Conservation (phyloP, 257 asterid species). For the Asclepias syriaca region DNA sequence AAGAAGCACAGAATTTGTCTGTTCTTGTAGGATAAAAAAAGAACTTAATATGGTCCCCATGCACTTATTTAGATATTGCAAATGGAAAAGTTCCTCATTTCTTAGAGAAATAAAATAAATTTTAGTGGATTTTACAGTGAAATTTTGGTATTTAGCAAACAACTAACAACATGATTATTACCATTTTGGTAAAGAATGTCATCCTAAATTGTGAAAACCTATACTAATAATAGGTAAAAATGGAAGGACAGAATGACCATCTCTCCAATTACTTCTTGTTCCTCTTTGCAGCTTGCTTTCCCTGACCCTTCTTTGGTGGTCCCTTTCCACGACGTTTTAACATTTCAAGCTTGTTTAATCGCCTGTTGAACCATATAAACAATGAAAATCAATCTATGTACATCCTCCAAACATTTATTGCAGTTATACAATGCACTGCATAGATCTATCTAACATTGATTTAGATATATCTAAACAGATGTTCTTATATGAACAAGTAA, state of each 20-base stretch:
- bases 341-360: conserved; percentile 71
- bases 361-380: conserved; percentile 39
- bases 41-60: background rate
- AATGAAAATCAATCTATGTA: background rate
- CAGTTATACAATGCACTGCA: background rate
- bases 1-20: no score
- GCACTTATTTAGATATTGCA: background rate
- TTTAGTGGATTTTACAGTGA: no score
- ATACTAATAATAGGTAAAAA: background rate
- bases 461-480: background rate
- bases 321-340: conserved; percentile 89
- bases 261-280: conserved; percentile 14
- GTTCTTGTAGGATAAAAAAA: background rate
- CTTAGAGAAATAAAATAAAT: background rate
- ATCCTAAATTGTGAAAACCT: background rate
- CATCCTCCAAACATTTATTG: background rate
- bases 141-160: background rate
- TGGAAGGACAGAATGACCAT: background rate
- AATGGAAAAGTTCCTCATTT: background rate
- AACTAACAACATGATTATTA: background rate
- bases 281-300: conserved; percentile 78
- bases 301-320: conserved; percentile 92
- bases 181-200: background rate
- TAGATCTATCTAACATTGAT: background rate
- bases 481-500: background rate